Evolutionary conservation across 2,329 filamentous ascomycete species (phyloP), one percentile per base, ranked within the genome.

Genomic region (Waltergamsia citrina): DNA sequence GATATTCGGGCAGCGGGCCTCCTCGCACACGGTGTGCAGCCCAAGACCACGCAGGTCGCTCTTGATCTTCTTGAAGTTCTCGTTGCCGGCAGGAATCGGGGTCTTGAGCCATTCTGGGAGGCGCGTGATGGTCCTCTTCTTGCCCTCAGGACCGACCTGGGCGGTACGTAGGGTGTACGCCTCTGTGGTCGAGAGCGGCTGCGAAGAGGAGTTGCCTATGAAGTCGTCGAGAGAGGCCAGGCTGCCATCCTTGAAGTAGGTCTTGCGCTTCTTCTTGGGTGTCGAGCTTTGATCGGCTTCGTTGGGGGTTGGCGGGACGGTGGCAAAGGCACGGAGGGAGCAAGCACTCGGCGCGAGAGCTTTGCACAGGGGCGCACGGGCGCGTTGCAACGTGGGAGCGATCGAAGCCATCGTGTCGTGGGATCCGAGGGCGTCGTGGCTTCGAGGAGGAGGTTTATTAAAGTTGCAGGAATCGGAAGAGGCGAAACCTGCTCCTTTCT

Each of bases 81-180:
- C 60, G 53, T 77, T 82, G 41, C 81, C 81, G 10, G 78, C 77
- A 0, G 92, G 92, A 37, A 98, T 92, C 2, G 87, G 85, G 16
- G 90, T 98, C 70, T 96, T 95, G 42, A 98, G 75, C 92, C 92
- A 98, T 45, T 81, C 74, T 15, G 92, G 92, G 32, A 98, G 67
- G 31, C 92, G 78, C 11, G 76, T 81, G 47, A 81, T 74, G 45
- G 74, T 78, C 43, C 65, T 67, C 54, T 76, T 74, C 54, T 68
- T 73, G 39, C 74, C 74, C 19, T 66, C 67, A 15, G 76, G 76
- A 24, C 76, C 76, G 46, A 81, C 76, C 51, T 78, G 66, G 43
- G 72, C 76, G 25, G 76, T 81, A 43, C 69, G 67, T 27, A 79
- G 62, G 36, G 68, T 63, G 53, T 76, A 77, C 6, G 74, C 73